phyloP scores from a whole-genome alignment of 257 asterid genomes.

The Fraxinus pennsylvanica region DNA sequence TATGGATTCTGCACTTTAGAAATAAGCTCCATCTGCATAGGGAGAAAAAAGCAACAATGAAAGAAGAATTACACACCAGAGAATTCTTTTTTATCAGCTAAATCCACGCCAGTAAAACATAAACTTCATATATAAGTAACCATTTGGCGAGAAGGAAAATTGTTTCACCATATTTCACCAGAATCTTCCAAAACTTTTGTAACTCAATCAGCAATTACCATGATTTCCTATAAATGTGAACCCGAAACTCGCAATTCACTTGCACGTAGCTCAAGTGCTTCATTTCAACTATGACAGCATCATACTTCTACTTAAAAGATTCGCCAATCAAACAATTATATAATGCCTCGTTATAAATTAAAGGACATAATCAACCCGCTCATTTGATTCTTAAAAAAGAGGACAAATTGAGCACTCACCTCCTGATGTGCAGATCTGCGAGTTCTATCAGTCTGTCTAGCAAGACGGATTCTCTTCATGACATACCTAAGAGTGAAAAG shows the following conservation, averaged over 20 bases:
- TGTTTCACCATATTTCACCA: constrained; percentile 1
- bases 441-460: constrained; percentile 92
- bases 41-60: constrained; percentile 5
- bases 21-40: constrained; percentile 93
- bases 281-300: background rate
- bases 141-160: background rate
- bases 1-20: constrained; percentile 73
- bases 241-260: background rate
- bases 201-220: background rate
- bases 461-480: constrained; percentile 92
- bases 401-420: constrained; percentile 43
- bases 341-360: background rate
- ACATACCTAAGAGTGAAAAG: constrained; percentile 67
- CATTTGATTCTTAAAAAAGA: background rate
- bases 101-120: background rate
- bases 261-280: constrained; percentile 18
- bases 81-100: background rate
- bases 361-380: background rate
- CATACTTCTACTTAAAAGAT: background rate
- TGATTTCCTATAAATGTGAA: background rate
- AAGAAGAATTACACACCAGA: constrained; percentile 10
- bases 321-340: constrained; percentile 2
- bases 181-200: background rate
- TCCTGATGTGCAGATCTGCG: constrained; percentile 98
- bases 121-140: background rate